Conservation (phyloP, 495 filamentous ascomycete genomes). For the Daldinia vernicosa region DNA sequence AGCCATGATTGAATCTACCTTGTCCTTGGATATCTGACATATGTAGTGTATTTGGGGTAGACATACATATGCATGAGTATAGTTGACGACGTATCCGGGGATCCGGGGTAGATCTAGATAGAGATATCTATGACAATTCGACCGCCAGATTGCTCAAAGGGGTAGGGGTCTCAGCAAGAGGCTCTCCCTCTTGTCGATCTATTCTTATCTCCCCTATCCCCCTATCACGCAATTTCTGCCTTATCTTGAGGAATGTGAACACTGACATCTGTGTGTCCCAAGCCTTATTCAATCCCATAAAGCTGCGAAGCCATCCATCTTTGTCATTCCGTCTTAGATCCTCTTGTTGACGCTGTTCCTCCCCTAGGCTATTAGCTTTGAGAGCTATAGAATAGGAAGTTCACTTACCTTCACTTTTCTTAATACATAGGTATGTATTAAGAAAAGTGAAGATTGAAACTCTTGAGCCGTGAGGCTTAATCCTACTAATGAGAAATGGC, state of each 20-base stretch:
- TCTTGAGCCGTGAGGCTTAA: background rate
- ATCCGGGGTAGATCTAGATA: conserved; percentile 37
- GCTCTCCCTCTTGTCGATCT: conserved; percentile 34
- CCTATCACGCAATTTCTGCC: conserved; percentile 41
- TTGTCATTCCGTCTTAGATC: conserved; percentile 4
- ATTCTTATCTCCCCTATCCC: conserved; percentile 41
- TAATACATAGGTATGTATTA: no score
- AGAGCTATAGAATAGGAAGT: background rate
- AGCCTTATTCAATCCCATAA: conserved; percentile 33
- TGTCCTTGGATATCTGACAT: conserved; percentile 14
- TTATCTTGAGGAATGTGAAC: conserved; percentile 41
- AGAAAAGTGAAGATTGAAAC: background rate
- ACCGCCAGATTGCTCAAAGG: conserved; percentile 26
- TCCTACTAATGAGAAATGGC: conserved; percentile 24
- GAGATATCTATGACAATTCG: conserved; percentile 30
- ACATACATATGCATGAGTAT: conserved; percentile 23
- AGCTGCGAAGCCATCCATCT: conserved; percentile 24
- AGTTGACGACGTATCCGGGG: conserved; percentile 21
- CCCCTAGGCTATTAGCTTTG: conserved; percentile 1
- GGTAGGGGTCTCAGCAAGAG: conserved; percentile 32
- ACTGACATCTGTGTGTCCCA: conserved; percentile 27
- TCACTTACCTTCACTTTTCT: no score
- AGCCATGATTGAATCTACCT: conserved; percentile 19
- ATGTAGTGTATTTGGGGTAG: conserved; percentile 12
- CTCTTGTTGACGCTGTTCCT: conserved; percentile 14